These are phyloP conservation scores for Colletotrichum sublineola DNA, from an alignment of 2,329 filamentous ascomycete genomes.

Conservation along the genomic window DNA sequence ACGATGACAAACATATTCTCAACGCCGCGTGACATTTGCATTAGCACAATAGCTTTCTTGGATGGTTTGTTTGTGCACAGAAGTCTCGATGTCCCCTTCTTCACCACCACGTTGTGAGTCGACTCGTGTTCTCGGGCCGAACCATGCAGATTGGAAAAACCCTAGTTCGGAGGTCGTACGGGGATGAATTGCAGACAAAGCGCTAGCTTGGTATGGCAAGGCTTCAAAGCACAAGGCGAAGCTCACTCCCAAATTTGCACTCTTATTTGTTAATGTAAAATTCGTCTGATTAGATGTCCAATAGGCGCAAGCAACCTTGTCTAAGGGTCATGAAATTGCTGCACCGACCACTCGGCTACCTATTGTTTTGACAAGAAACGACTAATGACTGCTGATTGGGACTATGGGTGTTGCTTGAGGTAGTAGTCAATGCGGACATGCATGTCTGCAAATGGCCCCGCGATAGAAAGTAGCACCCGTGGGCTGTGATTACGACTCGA, in stretches of 20 bases:
- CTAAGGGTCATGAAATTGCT: background rate
- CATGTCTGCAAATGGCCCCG: too few species aligned
- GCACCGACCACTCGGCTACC: constrained; percentile 11
- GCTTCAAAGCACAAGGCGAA: background rate
- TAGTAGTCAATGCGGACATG: background rate
- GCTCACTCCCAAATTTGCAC: too few species aligned
- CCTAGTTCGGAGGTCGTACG: background rate
- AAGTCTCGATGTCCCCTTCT: background rate
- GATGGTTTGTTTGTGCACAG: background rate
- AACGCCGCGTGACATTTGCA: background rate
- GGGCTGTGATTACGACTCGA: background rate
- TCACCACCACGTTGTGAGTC: constrained; percentile 9
- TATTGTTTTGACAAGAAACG: constrained; percentile 1
- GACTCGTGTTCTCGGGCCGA: constrained; percentile 35
- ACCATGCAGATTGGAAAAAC: constrained; percentile 34
- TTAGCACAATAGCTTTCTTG: background rate
- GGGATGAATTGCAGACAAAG: constrained; percentile 15
- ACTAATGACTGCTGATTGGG: too few species aligned
- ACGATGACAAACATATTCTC: background rate
- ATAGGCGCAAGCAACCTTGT: background rate
- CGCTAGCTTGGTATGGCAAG: constrained; percentile 5
- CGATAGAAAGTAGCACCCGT: too few species aligned
- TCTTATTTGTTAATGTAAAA: background rate
- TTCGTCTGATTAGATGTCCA: constrained; percentile 21
- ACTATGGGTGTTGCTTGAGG: background rate